phyloP scores from a whole-genome alignment of 1,284 basidiomycete genomes.

The Ustilago crameri region DNA sequence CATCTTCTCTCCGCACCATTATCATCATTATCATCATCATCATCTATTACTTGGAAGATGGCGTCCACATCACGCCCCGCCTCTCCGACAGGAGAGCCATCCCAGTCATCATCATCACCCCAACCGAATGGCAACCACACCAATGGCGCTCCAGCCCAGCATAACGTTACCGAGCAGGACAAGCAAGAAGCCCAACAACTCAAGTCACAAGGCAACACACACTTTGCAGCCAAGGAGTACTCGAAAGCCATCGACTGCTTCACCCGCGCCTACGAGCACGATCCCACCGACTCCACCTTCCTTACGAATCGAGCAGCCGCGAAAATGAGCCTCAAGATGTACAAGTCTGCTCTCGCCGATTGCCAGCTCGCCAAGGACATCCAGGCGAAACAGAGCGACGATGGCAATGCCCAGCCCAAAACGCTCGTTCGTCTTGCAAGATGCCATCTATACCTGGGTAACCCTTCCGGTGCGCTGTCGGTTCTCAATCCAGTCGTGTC shows the following conservation, averaged over 20 bases:
- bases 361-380: constrained; percentile 79
- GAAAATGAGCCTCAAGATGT: constrained; percentile 82
- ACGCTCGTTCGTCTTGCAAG: constrained; percentile 56
- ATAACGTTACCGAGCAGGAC: constrained; percentile 6
- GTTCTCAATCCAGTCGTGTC: constrained; percentile 38
- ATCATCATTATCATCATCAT: constrained; percentile 1
- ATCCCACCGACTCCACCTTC: constrained; percentile 78
- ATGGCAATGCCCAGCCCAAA: constrained; percentile 52
- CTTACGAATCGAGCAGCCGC: constrained; percentile 87
- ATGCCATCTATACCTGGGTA: constrained; percentile 61
- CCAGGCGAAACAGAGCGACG: constrained; percentile 69
- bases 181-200: constrained; percentile 52
- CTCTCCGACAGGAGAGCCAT: constrained; percentile 9
- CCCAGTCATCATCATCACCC: neutral
- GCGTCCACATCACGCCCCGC: constrained; percentile 18
- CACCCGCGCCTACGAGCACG: constrained; percentile 71
- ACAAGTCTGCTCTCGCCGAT: constrained; percentile 79
- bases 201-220: constrained; percentile 66
- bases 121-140: constrained; percentile 10
- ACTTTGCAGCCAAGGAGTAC: constrained; percentile 61
- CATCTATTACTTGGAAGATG: constrained; percentile 11
- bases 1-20: neutral
- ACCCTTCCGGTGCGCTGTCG: constrained; percentile 42
- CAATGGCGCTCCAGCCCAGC: neutral
- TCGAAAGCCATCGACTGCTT: constrained; percentile 64